phyloP scores from a whole-genome alignment of 2,329 filamentous ascomycete genomes.

The Monosporascus sp. region DNA sequence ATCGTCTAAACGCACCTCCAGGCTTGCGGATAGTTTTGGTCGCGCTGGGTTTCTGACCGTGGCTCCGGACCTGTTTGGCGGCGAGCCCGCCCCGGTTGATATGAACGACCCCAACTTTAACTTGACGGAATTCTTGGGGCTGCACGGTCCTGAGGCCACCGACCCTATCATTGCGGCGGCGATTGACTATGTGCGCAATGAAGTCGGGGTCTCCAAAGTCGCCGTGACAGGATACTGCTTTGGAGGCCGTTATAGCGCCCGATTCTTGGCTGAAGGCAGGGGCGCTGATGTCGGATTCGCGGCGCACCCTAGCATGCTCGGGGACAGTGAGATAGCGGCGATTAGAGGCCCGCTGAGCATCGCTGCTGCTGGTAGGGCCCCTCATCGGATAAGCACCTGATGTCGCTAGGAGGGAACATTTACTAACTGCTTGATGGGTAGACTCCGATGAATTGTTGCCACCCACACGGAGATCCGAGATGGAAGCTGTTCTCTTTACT shows the following conservation, averaged over 20 bases:
- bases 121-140: constrained; percentile 22
- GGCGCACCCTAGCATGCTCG: constrained; percentile 60
- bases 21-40: constrained; percentile 31
- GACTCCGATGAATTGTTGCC: constrained; percentile 58
- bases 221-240: constrained; percentile 61
- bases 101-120: constrained; percentile 23
- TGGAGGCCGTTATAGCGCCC: constrained; percentile 52
- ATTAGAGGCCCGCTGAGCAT: constrained; percentile 55
- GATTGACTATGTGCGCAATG: constrained; percentile 40
- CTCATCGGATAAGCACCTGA: neutral
- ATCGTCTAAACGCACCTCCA: constrained; percentile 1
- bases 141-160: constrained; percentile 34
- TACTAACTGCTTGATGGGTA: constrained; percentile 15
- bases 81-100: constrained; percentile 25
- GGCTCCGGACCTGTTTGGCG: constrained; percentile 29
- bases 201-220: constrained; percentile 47
- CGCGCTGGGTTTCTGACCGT: constrained; percentile 30
- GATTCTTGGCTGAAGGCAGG: constrained; percentile 46
- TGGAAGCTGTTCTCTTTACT: constrained; percentile 53
- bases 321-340: constrained; percentile 52
- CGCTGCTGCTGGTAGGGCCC: constrained; percentile 50
- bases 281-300: constrained; percentile 54
- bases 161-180: constrained; percentile 43
- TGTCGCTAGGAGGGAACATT: neutral
- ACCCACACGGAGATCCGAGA: constrained; percentile 45